Conservation (phyloP, 2,329 filamentous ascomycete species). For the Colletotrichum melonis region DNA sequence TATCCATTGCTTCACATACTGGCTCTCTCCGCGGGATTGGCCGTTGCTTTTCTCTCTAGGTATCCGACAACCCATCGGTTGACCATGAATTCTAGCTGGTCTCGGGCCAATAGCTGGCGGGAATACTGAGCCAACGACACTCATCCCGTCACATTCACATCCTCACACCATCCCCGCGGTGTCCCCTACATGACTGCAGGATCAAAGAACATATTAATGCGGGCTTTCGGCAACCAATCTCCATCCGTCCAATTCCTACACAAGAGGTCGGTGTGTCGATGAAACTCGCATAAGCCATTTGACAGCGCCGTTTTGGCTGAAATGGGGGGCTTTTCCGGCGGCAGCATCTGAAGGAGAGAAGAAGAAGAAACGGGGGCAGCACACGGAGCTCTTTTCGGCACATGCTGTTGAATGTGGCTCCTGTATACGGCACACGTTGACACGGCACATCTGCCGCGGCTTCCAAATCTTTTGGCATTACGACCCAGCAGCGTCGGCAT, state of each 20-base stretch:
- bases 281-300: conserved; percentile 31
- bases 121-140: conserved; percentile 12
- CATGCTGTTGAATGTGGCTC: conserved; percentile 1
- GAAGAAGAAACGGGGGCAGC: conserved; percentile 2
- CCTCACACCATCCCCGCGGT: background rate
- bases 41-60: background rate
- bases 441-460: background rate
- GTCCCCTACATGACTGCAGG: conserved; percentile 1
- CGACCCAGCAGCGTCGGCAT: conserved; percentile 1
- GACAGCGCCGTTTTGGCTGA: conserved; percentile 21
- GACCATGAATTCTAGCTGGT: background rate
- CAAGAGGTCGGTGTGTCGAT: conserved; percentile 7
- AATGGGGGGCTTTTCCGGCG: conserved; percentile 25
- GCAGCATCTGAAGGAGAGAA: conserved; percentile 14
- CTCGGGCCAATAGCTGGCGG: conserved; percentile 16
- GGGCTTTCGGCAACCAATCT: conserved; percentile 18
- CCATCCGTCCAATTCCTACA: conserved; percentile 9
- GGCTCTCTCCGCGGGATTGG: conserved; percentile 3
- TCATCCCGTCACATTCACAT: background rate
- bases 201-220: conserved; percentile 18
- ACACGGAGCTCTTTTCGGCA: conserved; percentile 26
- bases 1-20: background rate
- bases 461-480: conserved; percentile 21
- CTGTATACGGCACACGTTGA: background rate
- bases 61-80: background rate